Conservation (phyloP, 176 grass and related monocot genomes). For the Leersia perrieri region DNA sequence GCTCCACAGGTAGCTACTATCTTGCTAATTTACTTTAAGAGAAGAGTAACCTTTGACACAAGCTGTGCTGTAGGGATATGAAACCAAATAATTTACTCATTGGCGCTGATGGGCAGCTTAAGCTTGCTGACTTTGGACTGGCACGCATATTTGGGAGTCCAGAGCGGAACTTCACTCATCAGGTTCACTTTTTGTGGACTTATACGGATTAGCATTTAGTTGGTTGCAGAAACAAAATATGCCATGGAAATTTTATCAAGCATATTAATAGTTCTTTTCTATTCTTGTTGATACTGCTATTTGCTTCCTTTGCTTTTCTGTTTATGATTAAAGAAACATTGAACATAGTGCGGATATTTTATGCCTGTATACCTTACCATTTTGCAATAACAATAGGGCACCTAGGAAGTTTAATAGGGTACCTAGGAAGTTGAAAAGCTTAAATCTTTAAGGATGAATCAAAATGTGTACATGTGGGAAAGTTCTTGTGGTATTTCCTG, state of each 20-base stretch:
- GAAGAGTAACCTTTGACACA: slow-evolving; percentile 21
- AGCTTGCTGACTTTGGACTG: slow-evolving; percentile 95
- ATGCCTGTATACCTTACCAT: neutral
- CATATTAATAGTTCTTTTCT: slow-evolving; percentile 20
- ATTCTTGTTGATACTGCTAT: neutral
- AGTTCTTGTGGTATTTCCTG: slow-evolving; percentile 10
- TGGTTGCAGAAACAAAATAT: slow-evolving; percentile 6
- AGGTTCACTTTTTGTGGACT: slow-evolving; percentile 53
- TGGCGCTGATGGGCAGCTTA: slow-evolving; percentile 82
- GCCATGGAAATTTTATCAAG: neutral
- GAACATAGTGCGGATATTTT: neutral
- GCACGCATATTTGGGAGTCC: slow-evolving; percentile 95
- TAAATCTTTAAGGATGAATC: neutral
- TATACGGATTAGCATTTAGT: neutral
- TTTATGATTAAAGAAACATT: neutral
- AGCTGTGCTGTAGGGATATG: slow-evolving; percentile 77
- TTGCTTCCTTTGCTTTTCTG: slow-evolving; percentile 6
- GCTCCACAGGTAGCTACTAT: slow-evolving; percentile 74
- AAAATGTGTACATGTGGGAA: neutral
- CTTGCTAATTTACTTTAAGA: slow-evolving; percentile 26
- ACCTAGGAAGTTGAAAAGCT: slow-evolving; percentile 16
- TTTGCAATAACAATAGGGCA: neutral
- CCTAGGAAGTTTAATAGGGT: neutral
- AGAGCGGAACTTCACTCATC: slow-evolving; percentile 89
- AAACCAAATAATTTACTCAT: slow-evolving; percentile 99